A percentile compares a stretch with the other conserved stretches of the same genome.
phyloP scores from a whole-genome alignment of 2,329 filamentous ascomycete species.

The Ascochyta pisi region DNA sequence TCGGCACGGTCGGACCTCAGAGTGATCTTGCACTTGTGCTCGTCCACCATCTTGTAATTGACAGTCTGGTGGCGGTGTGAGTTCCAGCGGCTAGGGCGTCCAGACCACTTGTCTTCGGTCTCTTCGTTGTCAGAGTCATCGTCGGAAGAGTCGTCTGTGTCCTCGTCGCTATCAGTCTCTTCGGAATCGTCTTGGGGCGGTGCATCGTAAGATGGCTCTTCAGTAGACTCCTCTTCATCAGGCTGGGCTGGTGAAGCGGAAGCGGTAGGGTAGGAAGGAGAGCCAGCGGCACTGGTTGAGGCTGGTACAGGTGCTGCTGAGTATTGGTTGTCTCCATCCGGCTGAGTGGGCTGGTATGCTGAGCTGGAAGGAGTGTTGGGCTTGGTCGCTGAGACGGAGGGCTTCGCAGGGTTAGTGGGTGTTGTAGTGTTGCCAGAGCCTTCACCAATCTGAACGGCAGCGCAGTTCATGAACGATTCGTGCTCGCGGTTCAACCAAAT shows the following conservation, averaged over 20 bases:
- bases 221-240: constrained; percentile 6
- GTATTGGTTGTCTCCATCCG: constrained; percentile 5
- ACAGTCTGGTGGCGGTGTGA: constrained; percentile 12
- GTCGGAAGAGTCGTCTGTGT: constrained; percentile 5
- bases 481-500: constrained; percentile 58
- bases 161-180: constrained; percentile 8
- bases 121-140: constrained; percentile 6
- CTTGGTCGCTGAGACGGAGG: constrained; percentile 22
- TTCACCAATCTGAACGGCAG: constrained; percentile 52
- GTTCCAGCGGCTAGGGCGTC: constrained; percentile 5
- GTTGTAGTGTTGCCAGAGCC: constrained; percentile 25
- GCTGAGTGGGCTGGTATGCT: constrained; percentile 19
- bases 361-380: constrained; percentile 19
- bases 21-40: constrained; percentile 40
- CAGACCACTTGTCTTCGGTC: constrained; percentile 6
- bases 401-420: constrained; percentile 19
- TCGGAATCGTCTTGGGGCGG: constrained; percentile 15
- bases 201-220: constrained; percentile 7
- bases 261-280: constrained; percentile 8
- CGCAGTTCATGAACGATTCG: constrained; percentile 56
- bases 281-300: constrained; percentile 6
- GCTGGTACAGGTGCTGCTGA: constrained; percentile 8
- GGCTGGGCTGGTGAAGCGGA: constrained; percentile 9
- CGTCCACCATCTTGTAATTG: constrained; percentile 36
- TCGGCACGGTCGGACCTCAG: constrained; percentile 22